phyloP scores from a whole-genome alignment of 805 yeast species.

The Kazachstania africana region DNA sequence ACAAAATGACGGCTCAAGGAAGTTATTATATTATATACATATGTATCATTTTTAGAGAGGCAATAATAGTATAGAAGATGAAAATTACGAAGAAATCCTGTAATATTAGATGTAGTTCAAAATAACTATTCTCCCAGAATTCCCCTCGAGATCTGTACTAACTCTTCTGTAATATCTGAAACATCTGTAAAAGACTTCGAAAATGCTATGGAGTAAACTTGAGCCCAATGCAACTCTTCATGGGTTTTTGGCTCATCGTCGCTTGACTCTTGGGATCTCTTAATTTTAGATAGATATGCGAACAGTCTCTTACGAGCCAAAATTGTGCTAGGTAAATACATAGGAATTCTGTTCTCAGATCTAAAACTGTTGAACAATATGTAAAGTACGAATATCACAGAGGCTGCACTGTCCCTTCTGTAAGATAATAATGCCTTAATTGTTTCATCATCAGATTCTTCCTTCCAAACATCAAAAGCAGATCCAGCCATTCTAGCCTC shows the following conservation, averaged over 20 bases:
- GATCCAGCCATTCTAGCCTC: constrained; percentile 40
- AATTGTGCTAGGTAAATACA: constrained; percentile 34
- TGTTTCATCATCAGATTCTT: constrained; percentile 28
- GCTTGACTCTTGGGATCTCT: constrained; percentile 8
- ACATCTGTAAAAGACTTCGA: constrained; percentile 37
- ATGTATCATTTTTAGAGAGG: too few species aligned
- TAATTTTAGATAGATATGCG: constrained; percentile 29
- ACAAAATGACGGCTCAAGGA: too few species aligned
- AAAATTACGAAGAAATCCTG: too few species aligned
- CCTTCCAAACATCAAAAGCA: constrained; percentile 35
- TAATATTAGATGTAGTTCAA: too few species aligned
- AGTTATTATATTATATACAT: too few species aligned
- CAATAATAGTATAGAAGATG: too few species aligned
- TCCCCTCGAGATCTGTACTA: constrained; percentile 29
- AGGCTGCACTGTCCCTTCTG: constrained; percentile 37
- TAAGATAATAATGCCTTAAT: constrained; percentile 31
- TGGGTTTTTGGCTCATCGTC: neutral
- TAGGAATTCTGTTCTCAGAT: constrained; percentile 29
- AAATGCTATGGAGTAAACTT: constrained; percentile 39
- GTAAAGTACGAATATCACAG: constrained; percentile 34
- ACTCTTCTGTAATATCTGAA: constrained; percentile 31
- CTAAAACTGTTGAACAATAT: constrained; percentile 33
- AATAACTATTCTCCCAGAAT: constrained; percentile 39
- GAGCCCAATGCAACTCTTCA: constrained; percentile 32
- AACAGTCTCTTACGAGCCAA: constrained; percentile 32